Evolutionary conservation across 306 rosid species (phyloP).

Genomic region (Fragaria nilgerrensis): DNA sequence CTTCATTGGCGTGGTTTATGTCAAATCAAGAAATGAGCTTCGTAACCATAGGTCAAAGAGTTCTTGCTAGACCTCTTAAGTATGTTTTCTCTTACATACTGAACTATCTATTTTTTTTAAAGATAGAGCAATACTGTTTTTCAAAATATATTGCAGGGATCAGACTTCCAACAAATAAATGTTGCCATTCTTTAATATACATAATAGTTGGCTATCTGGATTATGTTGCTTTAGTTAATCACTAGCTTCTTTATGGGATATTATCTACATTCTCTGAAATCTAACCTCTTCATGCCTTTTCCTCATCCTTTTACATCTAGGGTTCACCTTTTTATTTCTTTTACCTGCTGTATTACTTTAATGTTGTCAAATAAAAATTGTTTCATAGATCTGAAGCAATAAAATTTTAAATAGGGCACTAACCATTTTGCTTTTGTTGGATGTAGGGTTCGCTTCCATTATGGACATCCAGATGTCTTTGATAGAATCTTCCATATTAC

Average conservation of each 20-base stretch:
- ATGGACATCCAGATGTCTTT: constrained; percentile 97
- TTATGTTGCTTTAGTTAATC: neutral
- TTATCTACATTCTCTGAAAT: neutral
- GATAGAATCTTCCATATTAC: constrained; percentile 97
- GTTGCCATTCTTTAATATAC: neutral
- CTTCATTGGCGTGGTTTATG: constrained; percentile 99
- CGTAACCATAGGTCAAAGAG: constrained; percentile 96
- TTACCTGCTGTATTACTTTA: neutral
- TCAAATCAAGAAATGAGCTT: constrained; percentile 97
- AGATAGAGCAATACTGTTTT: neutral
- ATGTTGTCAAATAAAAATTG: neutral
- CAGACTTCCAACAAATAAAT: constrained; percentile 1
- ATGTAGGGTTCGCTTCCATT: constrained; percentile 92
- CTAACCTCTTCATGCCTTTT: neutral
- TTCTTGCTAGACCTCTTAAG: constrained; percentile 97
- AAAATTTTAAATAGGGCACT: neutral
- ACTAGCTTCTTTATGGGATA: neutral
- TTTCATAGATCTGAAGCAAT: neutral
- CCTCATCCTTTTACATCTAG: neutral
- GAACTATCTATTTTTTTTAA: neutral
- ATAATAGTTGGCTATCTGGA: neutral
- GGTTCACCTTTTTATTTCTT: neutral
- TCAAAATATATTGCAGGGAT: constrained; percentile 2
- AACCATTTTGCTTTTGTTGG: constrained; percentile 23
- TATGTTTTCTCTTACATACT: constrained; percentile 43